Percentiles rank a stretch among this genome's conserved stretches.
phyloP scores from a whole-genome alignment of 495 filamentous ascomycete genomes.

The Patellaria atrata region DNA sequence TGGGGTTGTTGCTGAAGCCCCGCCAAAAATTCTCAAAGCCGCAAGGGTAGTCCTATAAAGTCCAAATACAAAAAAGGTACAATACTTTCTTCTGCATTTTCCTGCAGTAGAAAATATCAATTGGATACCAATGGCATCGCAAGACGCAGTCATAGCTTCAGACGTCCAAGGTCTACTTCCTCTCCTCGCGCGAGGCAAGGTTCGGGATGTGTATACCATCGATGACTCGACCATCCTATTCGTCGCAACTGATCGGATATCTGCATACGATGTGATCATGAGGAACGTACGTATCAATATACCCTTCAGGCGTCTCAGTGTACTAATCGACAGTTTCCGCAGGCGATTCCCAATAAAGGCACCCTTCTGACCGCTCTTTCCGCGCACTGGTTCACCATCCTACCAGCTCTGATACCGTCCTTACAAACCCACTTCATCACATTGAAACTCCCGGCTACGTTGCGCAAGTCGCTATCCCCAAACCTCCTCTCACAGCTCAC shows the following conservation, averaged over 20 bases:
- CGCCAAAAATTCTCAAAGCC: too few relatives aligned
- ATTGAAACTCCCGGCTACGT: conserved; percentile 44
- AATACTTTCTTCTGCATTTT: too few relatives aligned
- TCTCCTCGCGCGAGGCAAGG: conserved; percentile 55
- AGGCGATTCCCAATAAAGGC: conserved; percentile 78
- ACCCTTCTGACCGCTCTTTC: conserved; percentile 47
- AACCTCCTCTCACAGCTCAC: conserved; percentile 39
- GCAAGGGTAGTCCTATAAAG: too few relatives aligned
- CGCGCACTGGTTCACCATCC: conserved; percentile 70
- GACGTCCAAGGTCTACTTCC: conserved; percentile 40
- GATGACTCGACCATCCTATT: conserved; percentile 69
- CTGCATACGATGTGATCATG: conserved; percentile 88
- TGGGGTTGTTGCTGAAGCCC: too few relatives aligned
- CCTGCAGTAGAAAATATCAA: too few relatives aligned
- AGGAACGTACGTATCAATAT: conserved; percentile 42
- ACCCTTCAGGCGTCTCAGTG: conserved; percentile 1
- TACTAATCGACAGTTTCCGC: not conserved
- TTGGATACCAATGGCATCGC: too few relatives aligned
- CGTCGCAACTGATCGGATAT: conserved; percentile 82
- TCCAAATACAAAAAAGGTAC: too few relatives aligned
- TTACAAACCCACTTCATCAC: conserved; percentile 67
- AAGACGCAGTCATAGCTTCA: conserved; percentile 30
- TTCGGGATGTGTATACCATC: conserved; percentile 67
- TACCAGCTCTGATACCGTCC: conserved; percentile 46
- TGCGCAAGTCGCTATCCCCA: conserved; percentile 24